Percentiles rank a stretch among this genome's conserved stretches.
Evolutionary conservation across 768 basidiomycete species (phyloP).

Genomic region (Candolleomyces efflorescens): DNA sequence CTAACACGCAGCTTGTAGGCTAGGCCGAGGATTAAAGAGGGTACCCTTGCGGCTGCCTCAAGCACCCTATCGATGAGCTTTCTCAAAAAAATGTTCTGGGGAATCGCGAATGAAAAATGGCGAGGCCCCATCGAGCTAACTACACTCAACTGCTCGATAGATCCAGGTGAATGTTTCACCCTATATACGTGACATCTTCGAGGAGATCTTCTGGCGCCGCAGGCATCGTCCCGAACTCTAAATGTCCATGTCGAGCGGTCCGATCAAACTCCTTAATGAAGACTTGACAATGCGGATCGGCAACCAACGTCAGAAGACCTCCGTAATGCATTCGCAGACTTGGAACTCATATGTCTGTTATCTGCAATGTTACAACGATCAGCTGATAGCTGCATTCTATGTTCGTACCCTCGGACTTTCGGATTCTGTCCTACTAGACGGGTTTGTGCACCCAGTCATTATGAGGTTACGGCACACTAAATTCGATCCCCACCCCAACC

Average conservation of each 20-base stretch:
- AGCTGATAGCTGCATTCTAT: no score
- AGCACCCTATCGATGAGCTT: no score
- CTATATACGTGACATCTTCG: not conserved
- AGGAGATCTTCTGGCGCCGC: not conserved
- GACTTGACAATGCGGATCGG: not conserved
- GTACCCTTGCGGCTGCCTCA: no score
- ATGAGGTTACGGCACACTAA: no score
- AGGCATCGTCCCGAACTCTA: not conserved
- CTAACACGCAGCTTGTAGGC: not conserved
- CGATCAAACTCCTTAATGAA: conserved; percentile 3
- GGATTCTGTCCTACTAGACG: no score
- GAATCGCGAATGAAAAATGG: no score
- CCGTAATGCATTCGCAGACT: not conserved
- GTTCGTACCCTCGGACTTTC: no score
- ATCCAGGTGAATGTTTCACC: not conserved
- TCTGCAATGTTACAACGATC: not conserved
- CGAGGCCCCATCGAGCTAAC: no score
- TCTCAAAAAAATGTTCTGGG: no score
- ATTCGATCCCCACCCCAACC: no score
- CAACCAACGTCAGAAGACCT: not conserved
- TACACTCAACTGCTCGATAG: no score
- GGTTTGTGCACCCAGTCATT: no score
- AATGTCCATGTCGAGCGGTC: not conserved
- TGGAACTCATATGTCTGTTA: not conserved
- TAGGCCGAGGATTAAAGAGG: not conserved